phyloP scores from a whole-genome alignment of 176 grass and related monocot species.

The Paspalum vaginatum region DNA sequence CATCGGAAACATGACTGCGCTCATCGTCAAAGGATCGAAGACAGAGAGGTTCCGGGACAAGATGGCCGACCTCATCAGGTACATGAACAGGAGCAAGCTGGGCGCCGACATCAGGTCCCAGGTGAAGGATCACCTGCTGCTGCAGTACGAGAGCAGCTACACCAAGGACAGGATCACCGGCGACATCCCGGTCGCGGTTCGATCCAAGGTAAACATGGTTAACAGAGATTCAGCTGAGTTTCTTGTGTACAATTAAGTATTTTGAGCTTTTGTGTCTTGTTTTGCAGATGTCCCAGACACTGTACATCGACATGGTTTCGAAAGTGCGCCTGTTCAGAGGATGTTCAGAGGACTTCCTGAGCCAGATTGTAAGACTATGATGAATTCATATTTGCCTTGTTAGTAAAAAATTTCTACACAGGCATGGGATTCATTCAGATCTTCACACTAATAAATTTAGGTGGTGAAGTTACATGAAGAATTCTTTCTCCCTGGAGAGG shows the following conservation, averaged over 20 bases:
- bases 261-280: not conserved
- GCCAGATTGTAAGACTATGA: conserved; percentile 75
- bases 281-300: conserved; percentile 41
- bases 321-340: conserved; percentile 71
- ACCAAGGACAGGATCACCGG: conserved; percentile 62
- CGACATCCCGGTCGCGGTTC: conserved; percentile 67
- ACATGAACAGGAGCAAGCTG: conserved; percentile 93
- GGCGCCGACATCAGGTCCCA: conserved; percentile 69
- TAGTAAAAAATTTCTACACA: not conserved
- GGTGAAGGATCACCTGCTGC: conserved; percentile 63
- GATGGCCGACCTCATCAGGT: conserved; percentile 90
- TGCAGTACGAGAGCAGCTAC: conserved; percentile 85
- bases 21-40: conserved; percentile 84
- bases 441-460: conserved; percentile 41
- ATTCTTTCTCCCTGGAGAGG: conserved; percentile 57
- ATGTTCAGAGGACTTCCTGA: conserved; percentile 89
- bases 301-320: conserved; percentile 71
- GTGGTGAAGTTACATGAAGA: conserved; percentile 67
- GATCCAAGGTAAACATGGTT: conserved; percentile 60
- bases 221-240: not conserved
- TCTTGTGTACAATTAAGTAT: not conserved
- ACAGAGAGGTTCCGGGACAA: conserved; percentile 89
- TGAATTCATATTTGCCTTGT: not conserved
- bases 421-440: not conserved
- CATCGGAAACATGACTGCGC: conserved; percentile 93